These are phyloP conservation scores for Cyberlindnera veronae DNA, from an alignment of 805 yeast species.

Conservation along the genomic window DNA sequence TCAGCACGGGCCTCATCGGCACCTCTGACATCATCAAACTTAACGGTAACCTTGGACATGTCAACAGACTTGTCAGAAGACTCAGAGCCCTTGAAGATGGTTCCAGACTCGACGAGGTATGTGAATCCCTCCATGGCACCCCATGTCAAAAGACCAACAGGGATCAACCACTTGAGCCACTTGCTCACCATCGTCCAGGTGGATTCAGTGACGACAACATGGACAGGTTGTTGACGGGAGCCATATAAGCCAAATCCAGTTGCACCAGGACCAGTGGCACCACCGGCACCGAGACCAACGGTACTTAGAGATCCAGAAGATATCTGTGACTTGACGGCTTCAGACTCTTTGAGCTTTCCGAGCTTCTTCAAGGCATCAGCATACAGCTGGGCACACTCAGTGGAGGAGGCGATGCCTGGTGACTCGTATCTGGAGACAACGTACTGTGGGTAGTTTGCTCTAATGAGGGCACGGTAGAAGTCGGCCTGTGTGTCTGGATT, in stretches of 20 bases:
- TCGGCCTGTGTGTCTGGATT: slow-evolving; percentile 77
- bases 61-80: slow-evolving; percentile 77
- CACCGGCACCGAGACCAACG: slow-evolving; percentile 14
- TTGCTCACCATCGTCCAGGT: slow-evolving; percentile 72
- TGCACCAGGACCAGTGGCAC: slow-evolving; percentile 1
- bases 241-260: slow-evolving; percentile 41
- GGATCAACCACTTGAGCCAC: slow-evolving; percentile 86
- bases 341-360: slow-evolving; percentile 79
- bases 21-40: slow-evolving; percentile 92
- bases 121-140: slow-evolving; percentile 77
- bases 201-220: slow-evolving; percentile 89
- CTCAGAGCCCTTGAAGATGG: slow-evolving; percentile 72
- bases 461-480: slow-evolving; percentile 71
- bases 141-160: slow-evolving; percentile 75
- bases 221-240: slow-evolving; percentile 77
- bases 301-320: slow-evolving; percentile 32
- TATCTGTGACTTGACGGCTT: slow-evolving; percentile 40
- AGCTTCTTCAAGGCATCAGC: slow-evolving; percentile 73
- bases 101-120: slow-evolving; percentile 77
- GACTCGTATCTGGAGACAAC: slow-evolving; percentile 94
- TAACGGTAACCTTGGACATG: slow-evolving; percentile 79
- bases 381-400: slow-evolving; percentile 76
- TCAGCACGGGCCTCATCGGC: slow-evolving; percentile 98
- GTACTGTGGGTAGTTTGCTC: slow-evolving; percentile 88
- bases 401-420: slow-evolving; percentile 82